Evolutionary conservation across 2,329 filamentous ascomycete species (phyloP), one percentile per base, ranked within the genome.

Genomic region (Colletotrichum sp.): DNA sequence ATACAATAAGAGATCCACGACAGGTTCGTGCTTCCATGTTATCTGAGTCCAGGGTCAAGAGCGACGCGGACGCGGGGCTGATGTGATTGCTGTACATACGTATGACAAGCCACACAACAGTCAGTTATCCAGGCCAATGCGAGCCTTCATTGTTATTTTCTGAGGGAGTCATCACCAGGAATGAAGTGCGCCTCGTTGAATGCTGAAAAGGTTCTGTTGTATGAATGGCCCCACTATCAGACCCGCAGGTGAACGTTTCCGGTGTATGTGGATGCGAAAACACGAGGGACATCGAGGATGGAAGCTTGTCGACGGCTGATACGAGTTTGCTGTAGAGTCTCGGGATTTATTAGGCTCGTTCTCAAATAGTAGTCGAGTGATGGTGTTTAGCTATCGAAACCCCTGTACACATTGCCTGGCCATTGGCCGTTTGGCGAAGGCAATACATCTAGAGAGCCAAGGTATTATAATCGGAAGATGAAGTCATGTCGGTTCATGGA

Each of bases 71-170:
- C 5, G 24, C 24, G 24, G 24, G 24, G 1, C 4, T 24, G 24
- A 24, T 24, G 5, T 44, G 18, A n/a, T 44, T n/a, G 5, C 3
- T 24, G 24, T 44, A 6, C 10, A 44, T 44, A 44, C 6, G 1
- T n/a, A 6, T 0, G 16, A 44, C 1, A 10, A 44, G 3, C 39
- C 0, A 10, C 36, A 44, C 7, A 18, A 39, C 2, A 1, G 0
- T 1, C 3, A 18, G 0, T 39, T 18, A 1, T 36, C 0, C 34
- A 34, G 34, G 26, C 26, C 26, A 28, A 28, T 24, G 24, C 24
- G 4, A 24, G 24, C 24, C 24, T 24, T 24, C 24, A 4, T 24
- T 24, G 24, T 28, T 7, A 2, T 28, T 28, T 28, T 28, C 26
- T 9, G 1, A 39, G 7, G 8, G 7, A 24, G 24, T 24, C 24